Evolutionary conservation across 495 filamentous ascomycete species (phyloP), one percentile per base, ranked within the genome.

Genomic region (Annulohypoxylon bovei): DNA sequence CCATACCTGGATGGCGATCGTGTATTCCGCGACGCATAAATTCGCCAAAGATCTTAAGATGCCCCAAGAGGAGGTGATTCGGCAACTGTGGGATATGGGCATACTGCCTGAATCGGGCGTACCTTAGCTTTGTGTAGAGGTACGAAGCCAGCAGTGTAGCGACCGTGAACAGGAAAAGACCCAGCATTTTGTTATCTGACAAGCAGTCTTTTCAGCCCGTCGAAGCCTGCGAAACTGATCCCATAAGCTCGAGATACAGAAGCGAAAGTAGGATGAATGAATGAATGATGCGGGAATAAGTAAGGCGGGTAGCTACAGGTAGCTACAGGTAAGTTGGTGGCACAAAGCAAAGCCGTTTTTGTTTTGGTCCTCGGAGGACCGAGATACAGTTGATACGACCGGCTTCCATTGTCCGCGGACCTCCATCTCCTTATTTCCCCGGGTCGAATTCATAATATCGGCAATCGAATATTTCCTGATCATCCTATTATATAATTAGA

Each of bases 1-100:
- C n/a, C 28, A 47, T 65, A 79, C 75, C 79, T 40, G 67, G 50
- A 57, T 80, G 77, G 18, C 68, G 49, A 7, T 72, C 63, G 2
- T 66, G 52, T 30, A 61, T 49, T 2, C 67, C 68, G 2, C 62
- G 62, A 4, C 32, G 11, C 25, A 67, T 72, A 33, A 72, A 71
- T 35, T 77, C 66, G 47, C 74, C 50, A 6, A 82, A 47, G 12
- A 37, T 22, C 42, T 71, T 67, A 61, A 80, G 42, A 62, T 82
- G 76, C 2, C 80, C 79, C 76, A 74, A 80, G 53, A 82, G 1
- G 2, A 77, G 44, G 6, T 76, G 77, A 1, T 73, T 23, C n/a
- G 68, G 72, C 14, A 69, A 53, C 52, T 79, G 76, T 0, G 79
- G 80, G 23, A 82, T 55, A 23, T 70, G 22, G 2, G 73, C 71